phyloP scores from a whole-genome alignment of 139 green algal genomes.

The Mychonastes homosphaera region DNA sequence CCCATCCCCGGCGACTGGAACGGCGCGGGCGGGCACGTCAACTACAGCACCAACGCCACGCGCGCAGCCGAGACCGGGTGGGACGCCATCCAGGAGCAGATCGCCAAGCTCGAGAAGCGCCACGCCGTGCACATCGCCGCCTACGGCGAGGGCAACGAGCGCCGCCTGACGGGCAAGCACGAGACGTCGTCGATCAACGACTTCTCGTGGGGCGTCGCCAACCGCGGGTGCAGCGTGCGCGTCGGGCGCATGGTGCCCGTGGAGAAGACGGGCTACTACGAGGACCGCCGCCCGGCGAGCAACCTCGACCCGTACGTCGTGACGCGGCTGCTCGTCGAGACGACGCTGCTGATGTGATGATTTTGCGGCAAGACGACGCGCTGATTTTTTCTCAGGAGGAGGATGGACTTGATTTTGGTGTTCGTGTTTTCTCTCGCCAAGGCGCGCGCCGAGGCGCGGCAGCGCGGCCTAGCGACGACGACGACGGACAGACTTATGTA shows the following conservation, averaged over 20 bases:
- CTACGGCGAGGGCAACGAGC: slow-evolving; percentile 81
- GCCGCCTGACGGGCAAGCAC: slow-evolving; percentile 89
- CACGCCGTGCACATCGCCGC: slow-evolving; percentile 45
- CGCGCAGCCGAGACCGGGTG: slow-evolving; percentile 51
- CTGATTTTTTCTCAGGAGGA: no score
- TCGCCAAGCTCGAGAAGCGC: slow-evolving; percentile 78
- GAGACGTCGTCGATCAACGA: slow-evolving; percentile 87
- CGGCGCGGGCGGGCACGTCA: slow-evolving; percentile 86
- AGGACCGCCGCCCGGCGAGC: slow-evolving; percentile 87
- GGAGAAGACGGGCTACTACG: slow-evolving; percentile 94
- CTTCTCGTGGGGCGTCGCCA: slow-evolving; percentile 95
- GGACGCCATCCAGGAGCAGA: slow-evolving; percentile 80
- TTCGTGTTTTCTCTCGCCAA: no score
- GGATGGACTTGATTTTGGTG: no score
- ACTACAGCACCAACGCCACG: slow-evolving; percentile 93
- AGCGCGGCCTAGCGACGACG: not conserved
- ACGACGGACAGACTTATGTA: not conserved
- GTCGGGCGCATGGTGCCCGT: slow-evolving; percentile 71
- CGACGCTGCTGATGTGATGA: slow-evolving; percentile 53
- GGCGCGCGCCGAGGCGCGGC: not conserved
- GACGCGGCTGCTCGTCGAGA: slow-evolving; percentile 64
- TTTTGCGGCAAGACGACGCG: no score
- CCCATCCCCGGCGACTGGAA: slow-evolving; percentile 98
- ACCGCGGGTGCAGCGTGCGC: slow-evolving; percentile 90
- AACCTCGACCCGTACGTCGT: slow-evolving; percentile 92